A percentile compares a stretch with the other conserved stretches of the same genome.
phyloP scores from a whole-genome alignment of 1,139 yeast genomes.

The Yamadazyma spencermartinsiae region DNA sequence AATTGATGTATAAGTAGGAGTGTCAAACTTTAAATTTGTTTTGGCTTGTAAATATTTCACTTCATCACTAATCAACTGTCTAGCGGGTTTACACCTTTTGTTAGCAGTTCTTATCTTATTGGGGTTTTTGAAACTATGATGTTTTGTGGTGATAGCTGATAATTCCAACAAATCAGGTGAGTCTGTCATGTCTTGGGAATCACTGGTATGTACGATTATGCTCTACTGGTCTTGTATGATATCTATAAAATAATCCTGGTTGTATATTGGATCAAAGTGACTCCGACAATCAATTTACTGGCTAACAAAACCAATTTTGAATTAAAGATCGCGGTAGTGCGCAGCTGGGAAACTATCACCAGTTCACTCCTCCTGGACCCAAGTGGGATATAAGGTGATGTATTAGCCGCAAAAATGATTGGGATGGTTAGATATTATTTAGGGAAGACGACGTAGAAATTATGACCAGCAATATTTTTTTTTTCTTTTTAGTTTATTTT shows the following conservation, averaged over 20 bases:
- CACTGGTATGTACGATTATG: too few relatives aligned
- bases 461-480: too few relatives aligned
- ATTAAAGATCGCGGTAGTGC: constrained; percentile 2
- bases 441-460: too few relatives aligned
- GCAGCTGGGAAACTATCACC: too few relatives aligned
- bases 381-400: not conserved
- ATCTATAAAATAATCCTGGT: too few relatives aligned
- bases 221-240: not conserved
- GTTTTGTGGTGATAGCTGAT: constrained; percentile 43
- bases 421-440: too few relatives aligned
- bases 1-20: constrained; percentile 61
- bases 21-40: constrained; percentile 40
- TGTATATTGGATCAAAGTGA: too few relatives aligned
- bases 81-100: constrained; percentile 72
- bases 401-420: not conserved
- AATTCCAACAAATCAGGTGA: constrained; percentile 30
- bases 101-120: constrained; percentile 45
- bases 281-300: too few relatives aligned
- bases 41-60: constrained; percentile 54
- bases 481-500: too few relatives aligned
- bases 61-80: constrained; percentile 80
- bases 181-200: not conserved
- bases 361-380: too few relatives aligned
- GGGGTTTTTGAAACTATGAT: constrained; percentile 56
- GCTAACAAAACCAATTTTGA: not conserved